A percentile compares a stretch with the other conserved stretches of the same genome.
phyloP scores from a whole-genome alignment of 441 rosid genomes.

The Capsella rubella region DNA sequence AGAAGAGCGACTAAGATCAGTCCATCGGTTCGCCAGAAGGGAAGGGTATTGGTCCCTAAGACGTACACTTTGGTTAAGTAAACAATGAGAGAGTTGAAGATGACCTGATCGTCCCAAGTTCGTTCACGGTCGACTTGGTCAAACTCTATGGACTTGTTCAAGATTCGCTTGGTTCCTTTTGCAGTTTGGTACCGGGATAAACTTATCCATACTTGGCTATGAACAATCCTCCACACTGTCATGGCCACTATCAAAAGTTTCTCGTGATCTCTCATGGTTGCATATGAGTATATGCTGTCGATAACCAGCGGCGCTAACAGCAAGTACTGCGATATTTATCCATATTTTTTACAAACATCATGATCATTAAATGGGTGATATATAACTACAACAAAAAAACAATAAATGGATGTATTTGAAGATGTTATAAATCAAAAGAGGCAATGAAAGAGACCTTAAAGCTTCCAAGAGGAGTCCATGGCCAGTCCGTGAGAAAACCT shows the following conservation, averaged over 20 bases:
- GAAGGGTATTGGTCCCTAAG: conserved; percentile 25
- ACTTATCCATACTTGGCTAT: conserved; percentile 84
- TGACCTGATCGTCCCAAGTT: conserved; percentile 59
- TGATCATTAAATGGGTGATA: background rate
- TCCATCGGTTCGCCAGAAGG: conserved; percentile 57
- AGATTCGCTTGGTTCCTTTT: conserved; percentile 67
- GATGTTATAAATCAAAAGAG: background rate
- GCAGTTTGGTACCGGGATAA: conserved; percentile 74
- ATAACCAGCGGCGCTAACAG: conserved; percentile 52
- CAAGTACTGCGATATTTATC: conserved; percentile 45
- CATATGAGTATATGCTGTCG: conserved; percentile 47
- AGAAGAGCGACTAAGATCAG: conserved; percentile 42
- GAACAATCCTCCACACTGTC: conserved; percentile 59
- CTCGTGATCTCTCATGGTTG: conserved; percentile 37
- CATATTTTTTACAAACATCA: conserved; percentile 7
- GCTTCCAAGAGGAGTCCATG: conserved; percentile 69
- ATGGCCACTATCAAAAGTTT: conserved; percentile 55
- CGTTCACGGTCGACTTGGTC: conserved; percentile 87
- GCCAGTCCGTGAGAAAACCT: conserved; percentile 71
- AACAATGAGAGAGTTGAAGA: conserved; percentile 49
- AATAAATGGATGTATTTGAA: background rate
- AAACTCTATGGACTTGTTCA: conserved; percentile 80
- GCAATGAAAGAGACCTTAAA: conserved; percentile 51
- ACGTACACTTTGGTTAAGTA: conserved; percentile 35
- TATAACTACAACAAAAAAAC: background rate